Percentiles rank a stretch among this genome's conserved stretches.
Conservation (phyloP, 192 early-diverging fungal genomes). For the Backusella sp. region DNA sequence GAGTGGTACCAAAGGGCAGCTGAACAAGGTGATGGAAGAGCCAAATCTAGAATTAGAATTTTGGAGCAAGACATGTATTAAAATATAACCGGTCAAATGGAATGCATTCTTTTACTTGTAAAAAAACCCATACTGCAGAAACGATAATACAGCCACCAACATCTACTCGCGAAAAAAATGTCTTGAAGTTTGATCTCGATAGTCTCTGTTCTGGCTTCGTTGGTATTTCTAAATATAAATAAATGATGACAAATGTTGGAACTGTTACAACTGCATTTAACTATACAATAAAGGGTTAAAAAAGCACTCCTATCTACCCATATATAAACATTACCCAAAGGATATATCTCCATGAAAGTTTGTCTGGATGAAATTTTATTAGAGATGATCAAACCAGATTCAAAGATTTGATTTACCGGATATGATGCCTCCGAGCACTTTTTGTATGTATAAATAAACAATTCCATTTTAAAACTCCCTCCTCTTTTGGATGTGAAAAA, state of each 20-base stretch:
- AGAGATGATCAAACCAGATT: background rate
- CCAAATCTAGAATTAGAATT: background rate
- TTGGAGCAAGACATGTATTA: background rate
- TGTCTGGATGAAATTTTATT: background rate
- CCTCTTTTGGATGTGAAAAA: background rate
- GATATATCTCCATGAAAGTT: background rate
- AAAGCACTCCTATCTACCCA: background rate
- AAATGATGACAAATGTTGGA: background rate
- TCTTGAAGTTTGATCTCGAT: background rate
- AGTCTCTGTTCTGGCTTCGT: background rate
- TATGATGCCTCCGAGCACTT: background rate
- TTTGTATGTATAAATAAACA: background rate
- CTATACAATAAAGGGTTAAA: background rate
- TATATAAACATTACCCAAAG: background rate
- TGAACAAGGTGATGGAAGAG: background rate
- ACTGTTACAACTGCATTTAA: background rate
- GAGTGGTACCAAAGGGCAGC: background rate
- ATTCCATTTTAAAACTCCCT: background rate
- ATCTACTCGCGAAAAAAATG: background rate
- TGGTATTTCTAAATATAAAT: background rate
- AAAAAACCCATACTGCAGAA: background rate
- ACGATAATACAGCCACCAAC: background rate
- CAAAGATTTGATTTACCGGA: background rate
- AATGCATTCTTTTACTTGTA: too few relatives aligned
- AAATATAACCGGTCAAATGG: background rate